phyloP scores from a whole-genome alignment of 1,284 basidiomycete species.

The Fistulinella cinereoalba region DNA sequence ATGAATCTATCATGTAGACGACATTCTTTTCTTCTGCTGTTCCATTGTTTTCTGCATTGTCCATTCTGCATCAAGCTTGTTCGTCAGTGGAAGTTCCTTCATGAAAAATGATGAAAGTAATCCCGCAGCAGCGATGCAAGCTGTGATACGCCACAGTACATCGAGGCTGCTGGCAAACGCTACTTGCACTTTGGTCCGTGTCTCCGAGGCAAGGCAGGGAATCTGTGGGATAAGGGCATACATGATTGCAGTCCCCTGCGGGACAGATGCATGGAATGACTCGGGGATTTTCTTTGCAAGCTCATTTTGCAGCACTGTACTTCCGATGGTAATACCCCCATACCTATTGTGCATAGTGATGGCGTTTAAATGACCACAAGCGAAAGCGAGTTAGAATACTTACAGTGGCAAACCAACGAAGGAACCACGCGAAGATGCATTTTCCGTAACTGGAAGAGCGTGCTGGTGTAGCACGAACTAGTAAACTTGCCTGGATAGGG shows the following conservation, averaged over 20 bases:
- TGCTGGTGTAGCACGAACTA: conserved; percentile 35
- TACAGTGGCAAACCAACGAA: conserved; percentile 26
- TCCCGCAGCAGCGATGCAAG: not conserved
- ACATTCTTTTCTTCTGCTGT: not conserved
- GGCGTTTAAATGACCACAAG: not conserved
- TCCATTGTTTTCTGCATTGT: not conserved
- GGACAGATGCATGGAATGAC: conserved; percentile 13
- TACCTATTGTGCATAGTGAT: conserved; percentile 11
- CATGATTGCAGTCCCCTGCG: conserved; percentile 7
- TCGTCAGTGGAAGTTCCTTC: not conserved
- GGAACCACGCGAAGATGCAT: conserved; percentile 34
- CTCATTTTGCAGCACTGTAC: conserved; percentile 32
- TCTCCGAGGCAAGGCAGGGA: not conserved
- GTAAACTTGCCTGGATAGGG: no score
- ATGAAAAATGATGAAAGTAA: conserved; percentile 2
- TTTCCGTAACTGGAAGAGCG: conserved; percentile 32
- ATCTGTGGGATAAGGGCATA: conserved; percentile 10
- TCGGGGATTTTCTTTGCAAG: conserved; percentile 25
- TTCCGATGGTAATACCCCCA: conserved; percentile 35
- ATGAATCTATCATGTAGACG: no score
- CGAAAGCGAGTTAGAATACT: not conserved
- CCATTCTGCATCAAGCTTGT: conserved; percentile 3
- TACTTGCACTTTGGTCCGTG: not conserved
- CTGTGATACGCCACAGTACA: conserved; percentile 3
- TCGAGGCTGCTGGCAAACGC: conserved; percentile 4